Evolutionary conservation across 2,329 filamentous ascomycete genomes (phyloP), one percentile per base, ranked within the genome.

Genomic region (Fragosphaeria purpurea): DNA sequence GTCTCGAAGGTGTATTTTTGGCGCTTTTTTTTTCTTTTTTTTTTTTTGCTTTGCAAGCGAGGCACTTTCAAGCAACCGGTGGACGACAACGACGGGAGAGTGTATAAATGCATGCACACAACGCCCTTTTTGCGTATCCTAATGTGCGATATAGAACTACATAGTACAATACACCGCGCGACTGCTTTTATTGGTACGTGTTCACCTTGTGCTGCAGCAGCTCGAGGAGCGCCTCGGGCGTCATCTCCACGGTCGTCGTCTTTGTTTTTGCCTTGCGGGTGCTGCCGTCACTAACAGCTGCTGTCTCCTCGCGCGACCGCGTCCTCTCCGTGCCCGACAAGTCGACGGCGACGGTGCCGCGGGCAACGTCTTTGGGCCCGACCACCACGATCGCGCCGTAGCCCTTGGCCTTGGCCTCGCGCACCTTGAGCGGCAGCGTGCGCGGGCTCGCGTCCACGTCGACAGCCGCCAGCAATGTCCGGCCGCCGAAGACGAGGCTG

Each of bases 371-470:
- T 50, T 74, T 74, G 34, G 79, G 71, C 1, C 89, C 89, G 9
- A 93, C 71, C 1, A 89, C 80, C 35, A 88, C 74, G 48, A 93
- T 80, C 50, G 86, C 71, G 48, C 85, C 81, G 63, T 90, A 93
- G 41, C 82, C 83, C 65, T 82, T 84, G 45, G 67, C 63, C 56
- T 78, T 83, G n/a, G 88, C 88, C 61, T 86, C 80, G 35, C 75
- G 74, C 30, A 88, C 75, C 65, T 93, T 94, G 61, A 81, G 78
- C 2, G 75, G 73, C 7, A 94, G 64, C 1, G 77, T 73, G 47
- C 80, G 75, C 11, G 74, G 69, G 48, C 77, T 83, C 37, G 70
- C 73, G 60, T 93, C 86, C 12, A 89, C 63, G 53, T 91, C 86
- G 35, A 94, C 78, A 11, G 56, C 48, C 4, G 77, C 70, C 42